Evolutionary conservation across 1,284 basidiomycete genomes (phyloP).

Genomic region (Puccinia horiana): DNA sequence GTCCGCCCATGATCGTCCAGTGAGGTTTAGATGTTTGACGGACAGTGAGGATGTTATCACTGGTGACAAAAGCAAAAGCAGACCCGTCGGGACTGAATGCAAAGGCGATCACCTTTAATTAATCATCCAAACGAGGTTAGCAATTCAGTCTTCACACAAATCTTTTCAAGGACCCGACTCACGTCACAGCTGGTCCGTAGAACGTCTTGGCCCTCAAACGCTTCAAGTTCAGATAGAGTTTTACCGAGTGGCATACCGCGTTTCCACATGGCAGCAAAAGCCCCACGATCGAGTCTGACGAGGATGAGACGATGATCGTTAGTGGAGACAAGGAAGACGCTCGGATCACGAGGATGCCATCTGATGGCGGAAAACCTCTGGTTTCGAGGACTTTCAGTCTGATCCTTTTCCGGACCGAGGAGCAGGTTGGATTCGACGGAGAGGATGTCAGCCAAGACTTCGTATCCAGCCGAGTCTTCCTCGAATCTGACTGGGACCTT

Average conservation of each 20-base stretch:
- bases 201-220: slow-evolving; percentile 41
- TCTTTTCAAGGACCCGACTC: neutral
- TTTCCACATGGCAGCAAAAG: slow-evolving; percentile 18
- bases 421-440: neutral
- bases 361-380: neutral
- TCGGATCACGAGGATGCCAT: slow-evolving; percentile 32
- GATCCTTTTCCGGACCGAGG: neutral
- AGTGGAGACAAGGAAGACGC: slow-evolving; percentile 32
- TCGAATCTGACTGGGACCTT: slow-evolving; percentile 39
- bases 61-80: slow-evolving; percentile 37
- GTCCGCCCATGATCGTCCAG: slow-evolving; percentile 47
- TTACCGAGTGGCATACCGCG: neutral
- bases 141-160: neutral
- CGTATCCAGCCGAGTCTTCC: slow-evolving; percentile 21
- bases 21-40: slow-evolving; percentile 33
- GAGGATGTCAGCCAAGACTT: slow-evolving; percentile 6
- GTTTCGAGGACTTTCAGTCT: neutral
- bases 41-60: slow-evolving; percentile 31
- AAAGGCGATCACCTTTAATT: slow-evolving; percentile 24
- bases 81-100: slow-evolving; percentile 42
- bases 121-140: neutral
- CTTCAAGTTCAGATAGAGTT: slow-evolving; percentile 25
- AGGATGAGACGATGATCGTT: slow-evolving; percentile 27
- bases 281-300: slow-evolving; percentile 35
- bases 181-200: slow-evolving; percentile 29